Conservation (phyloP, 2,329 filamentous ascomycete genomes). For the Sphaceloma murrayae region DNA sequence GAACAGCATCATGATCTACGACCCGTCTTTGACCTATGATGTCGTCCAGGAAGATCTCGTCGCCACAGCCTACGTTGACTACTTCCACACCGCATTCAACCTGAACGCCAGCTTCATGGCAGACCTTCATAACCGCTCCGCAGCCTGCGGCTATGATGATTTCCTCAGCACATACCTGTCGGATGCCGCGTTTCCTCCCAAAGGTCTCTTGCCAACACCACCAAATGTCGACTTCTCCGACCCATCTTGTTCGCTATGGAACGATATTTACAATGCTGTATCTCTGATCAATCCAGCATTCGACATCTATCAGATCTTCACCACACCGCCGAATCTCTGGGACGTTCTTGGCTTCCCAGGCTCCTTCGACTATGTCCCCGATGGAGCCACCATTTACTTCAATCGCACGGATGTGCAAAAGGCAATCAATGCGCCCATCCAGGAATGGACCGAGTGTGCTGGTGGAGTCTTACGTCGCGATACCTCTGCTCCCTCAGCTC, state of each 20-base stretch:
- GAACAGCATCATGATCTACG: constrained; percentile 61
- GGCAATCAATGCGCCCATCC: constrained; percentile 54
- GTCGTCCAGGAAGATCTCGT: constrained; percentile 44
- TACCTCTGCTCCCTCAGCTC: constrained; percentile 44
- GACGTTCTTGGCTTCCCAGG: constrained; percentile 62
- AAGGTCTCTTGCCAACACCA: constrained; percentile 47
- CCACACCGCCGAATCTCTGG: constrained; percentile 61
- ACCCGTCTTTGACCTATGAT: constrained; percentile 53
- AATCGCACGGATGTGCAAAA: constrained; percentile 59
- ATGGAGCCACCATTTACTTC: constrained; percentile 57
- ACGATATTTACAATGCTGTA: constrained; percentile 47
- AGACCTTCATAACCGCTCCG: constrained; percentile 40
- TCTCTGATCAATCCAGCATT: constrained; percentile 63
- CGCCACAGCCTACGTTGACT: constrained; percentile 50
- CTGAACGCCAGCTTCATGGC: constrained; percentile 52
- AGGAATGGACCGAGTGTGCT: constrained; percentile 50
- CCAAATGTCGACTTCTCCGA: constrained; percentile 37
- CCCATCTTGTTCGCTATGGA: constrained; percentile 41
- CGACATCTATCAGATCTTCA: constrained; percentile 63
- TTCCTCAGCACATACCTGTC: constrained; percentile 51
- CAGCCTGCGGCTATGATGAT: constrained; percentile 52
- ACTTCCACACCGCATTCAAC: constrained; percentile 51
- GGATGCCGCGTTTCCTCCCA: constrained; percentile 53
- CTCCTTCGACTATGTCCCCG: constrained; percentile 53
- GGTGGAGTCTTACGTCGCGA: constrained; percentile 42